phyloP scores from a whole-genome alignment of 2,329 filamentous ascomycete species.

The Stachybotrys chlorohalonatus region DNA sequence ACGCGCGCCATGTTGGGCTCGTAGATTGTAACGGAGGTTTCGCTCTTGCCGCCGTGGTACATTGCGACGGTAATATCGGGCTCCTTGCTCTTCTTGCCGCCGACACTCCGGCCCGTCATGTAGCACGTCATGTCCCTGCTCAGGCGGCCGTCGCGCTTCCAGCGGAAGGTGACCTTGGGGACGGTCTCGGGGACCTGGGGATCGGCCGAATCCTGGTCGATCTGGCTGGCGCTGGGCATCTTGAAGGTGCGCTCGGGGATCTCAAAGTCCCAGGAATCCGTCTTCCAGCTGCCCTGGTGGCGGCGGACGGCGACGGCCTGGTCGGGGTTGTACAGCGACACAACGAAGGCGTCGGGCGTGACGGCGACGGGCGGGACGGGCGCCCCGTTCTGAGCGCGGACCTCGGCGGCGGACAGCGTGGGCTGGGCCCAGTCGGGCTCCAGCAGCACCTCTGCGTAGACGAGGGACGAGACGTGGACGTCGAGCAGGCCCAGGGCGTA shows the following conservation, averaged over 20 bases:
- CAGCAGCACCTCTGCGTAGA: constrained; percentile 81
- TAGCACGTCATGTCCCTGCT: constrained; percentile 85
- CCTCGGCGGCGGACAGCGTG: constrained; percentile 69
- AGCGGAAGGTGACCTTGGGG: constrained; percentile 75
- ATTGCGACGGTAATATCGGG: constrained; percentile 93
- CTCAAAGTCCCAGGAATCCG: constrained; percentile 83
- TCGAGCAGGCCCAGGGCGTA: constrained; percentile 85
- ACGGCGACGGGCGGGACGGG: constrained; percentile 55
- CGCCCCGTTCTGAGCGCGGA: constrained; percentile 59
- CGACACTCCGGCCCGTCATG: constrained; percentile 68
- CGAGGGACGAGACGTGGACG: constrained; percentile 66
- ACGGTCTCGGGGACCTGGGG: constrained; percentile 35
- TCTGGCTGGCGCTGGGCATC: constrained; percentile 63
- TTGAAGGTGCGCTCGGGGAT: constrained; percentile 81
- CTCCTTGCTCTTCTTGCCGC: constrained; percentile 76
- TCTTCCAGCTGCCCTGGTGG: constrained; percentile 68
- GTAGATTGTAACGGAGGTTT: constrained; percentile 69
- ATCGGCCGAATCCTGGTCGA: constrained; percentile 60
- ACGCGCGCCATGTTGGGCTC: constrained; percentile 86
- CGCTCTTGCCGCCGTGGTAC: constrained; percentile 61
- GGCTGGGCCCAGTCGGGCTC: constrained; percentile 81
- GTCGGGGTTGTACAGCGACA: constrained; percentile 92
- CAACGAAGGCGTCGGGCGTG: constrained; percentile 67
- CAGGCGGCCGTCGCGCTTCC: constrained; percentile 80
- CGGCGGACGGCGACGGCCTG: constrained; percentile 65